A percentile compares a stretch with the other conserved stretches of the same genome.
Evolutionary conservation across 2,329 filamentous ascomycete genomes (phyloP).

Genomic region (Zymoseptoria brevis): DNA sequence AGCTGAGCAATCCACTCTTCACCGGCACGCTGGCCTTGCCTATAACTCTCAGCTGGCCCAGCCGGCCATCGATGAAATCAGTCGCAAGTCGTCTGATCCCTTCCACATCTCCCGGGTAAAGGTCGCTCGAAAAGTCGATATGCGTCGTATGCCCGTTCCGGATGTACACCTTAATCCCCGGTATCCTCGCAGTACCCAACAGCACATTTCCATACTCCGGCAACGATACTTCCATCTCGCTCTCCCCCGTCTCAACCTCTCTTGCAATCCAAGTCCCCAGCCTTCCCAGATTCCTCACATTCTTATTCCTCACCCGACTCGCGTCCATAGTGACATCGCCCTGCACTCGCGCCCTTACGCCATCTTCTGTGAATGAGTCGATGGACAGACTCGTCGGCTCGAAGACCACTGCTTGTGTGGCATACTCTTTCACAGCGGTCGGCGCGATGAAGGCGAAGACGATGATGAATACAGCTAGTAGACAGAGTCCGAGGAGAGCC

Average conservation of each 20-base stretch:
- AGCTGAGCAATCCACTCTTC: conserved; percentile 68
- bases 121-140: conserved; percentile 69
- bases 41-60: conserved; percentile 62
- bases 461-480: conserved; percentile 60
- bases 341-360: conserved; percentile 70
- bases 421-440: conserved; percentile 74
- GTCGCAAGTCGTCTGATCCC: conserved; percentile 73
- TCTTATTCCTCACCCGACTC: conserved; percentile 60
- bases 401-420: conserved; percentile 71
- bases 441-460: conserved; percentile 74
- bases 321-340: conserved; percentile 77
- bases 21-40: conserved; percentile 67
- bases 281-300: conserved; percentile 66
- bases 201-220: conserved; percentile 74
- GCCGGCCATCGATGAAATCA: conserved; percentile 75
- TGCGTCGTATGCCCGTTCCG: conserved; percentile 68
- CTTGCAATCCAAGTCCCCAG: conserved; percentile 73
- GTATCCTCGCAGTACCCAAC: conserved; percentile 68
- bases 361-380: conserved; percentile 71
- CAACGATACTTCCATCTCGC: conserved; percentile 67
- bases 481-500: conserved; percentile 59
- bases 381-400: conserved; percentile 78
- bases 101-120: conserved; percentile 67
- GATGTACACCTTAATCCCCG: conserved; percentile 66
- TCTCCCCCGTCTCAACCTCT: conserved; percentile 65